Conservation (phyloP, 345 rosid species). For the Clausena lansium region DNA sequence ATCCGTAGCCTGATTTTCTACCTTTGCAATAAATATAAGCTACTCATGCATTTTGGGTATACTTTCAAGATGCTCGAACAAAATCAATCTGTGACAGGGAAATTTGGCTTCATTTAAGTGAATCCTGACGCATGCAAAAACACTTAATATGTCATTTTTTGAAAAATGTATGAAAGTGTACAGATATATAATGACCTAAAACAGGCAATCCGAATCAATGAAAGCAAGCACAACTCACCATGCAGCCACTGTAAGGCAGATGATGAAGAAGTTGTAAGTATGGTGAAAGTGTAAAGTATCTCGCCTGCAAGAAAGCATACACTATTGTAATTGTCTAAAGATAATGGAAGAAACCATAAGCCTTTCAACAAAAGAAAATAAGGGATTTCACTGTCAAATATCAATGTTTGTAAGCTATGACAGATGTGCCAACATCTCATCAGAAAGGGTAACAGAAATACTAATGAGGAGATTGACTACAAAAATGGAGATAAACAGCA, state of each 20-base stretch:
- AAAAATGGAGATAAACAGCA: neutral
- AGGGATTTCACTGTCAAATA: neutral
- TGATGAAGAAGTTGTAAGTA: conserved; percentile 74
- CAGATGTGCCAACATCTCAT: neutral
- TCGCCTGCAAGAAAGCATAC: conserved; percentile 56
- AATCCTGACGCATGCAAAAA: neutral
- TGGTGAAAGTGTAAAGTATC: conserved; percentile 68
- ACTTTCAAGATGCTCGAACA: neutral
- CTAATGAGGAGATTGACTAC: neutral
- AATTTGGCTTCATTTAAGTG: neutral
- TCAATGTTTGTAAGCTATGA: neutral
- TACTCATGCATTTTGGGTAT: neutral
- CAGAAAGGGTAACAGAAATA: neutral
- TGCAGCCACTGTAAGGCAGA: conserved; percentile 73
- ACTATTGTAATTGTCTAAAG: neutral
- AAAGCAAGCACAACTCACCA: conserved; percentile 54
- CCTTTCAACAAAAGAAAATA: neutral
- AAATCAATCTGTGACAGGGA: neutral
- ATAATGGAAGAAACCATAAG: neutral
- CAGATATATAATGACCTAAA: neutral
- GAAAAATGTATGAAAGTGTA: neutral
- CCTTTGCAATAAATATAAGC: neutral
- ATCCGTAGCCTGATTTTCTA: neutral
- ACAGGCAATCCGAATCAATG: conserved; percentile 1
- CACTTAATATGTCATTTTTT: neutral